Base-by-base conservation (phyloP, 2,329 filamentous ascomycete genomes). In the Hypoxylon sp. region DNA sequence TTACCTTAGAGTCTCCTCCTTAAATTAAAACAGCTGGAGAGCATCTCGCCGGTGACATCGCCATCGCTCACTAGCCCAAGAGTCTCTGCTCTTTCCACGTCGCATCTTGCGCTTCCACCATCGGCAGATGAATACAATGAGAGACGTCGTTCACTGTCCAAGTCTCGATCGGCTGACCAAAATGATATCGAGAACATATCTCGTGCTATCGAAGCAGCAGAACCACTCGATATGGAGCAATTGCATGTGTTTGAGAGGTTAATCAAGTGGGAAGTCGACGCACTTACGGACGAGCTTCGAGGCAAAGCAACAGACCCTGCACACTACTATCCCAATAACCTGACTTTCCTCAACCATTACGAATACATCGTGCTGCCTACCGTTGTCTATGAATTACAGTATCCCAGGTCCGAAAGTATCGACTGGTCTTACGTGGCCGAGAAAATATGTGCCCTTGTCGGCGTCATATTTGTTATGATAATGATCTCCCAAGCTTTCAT, bases 301-400 rank as follows among this genome's bases (percentile, higher is more conserved):
- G 90, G 90, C 65, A 91, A 90, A 73, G 84, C 87, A 19, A 86
- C 85, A 58, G 79, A 73, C 60, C 78, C 73, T 17, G 79, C 71
- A 72, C 85, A 80, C 66, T 84, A 78, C 19, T 94, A 94, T 74
- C 92, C 92, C 0, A 82, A 86, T 53, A 94, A 94, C 74, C 82
- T 94, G 39, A 92, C 87, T 0, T 72, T 89, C 10, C 66, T 75
- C 53, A 90, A 92, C 75, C 89, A 92, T 72, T 88, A 89, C 75
- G 91, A 93, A 75, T 95, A 91, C 84, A 89, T 92, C 54, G 86
- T 89, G 47, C 83, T 94, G 8, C 92, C 92, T 2, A 94, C 92
- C 0, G 81, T 94, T 3, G 91, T 94, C 13, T 95, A 94, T 77
- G 92, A 95, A 76, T 85, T 92, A 48, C 89, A 92, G 73, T 94